Conservation (phyloP, 2,329 filamentous ascomycete genomes). For the Clonostachys rosea region DNA sequence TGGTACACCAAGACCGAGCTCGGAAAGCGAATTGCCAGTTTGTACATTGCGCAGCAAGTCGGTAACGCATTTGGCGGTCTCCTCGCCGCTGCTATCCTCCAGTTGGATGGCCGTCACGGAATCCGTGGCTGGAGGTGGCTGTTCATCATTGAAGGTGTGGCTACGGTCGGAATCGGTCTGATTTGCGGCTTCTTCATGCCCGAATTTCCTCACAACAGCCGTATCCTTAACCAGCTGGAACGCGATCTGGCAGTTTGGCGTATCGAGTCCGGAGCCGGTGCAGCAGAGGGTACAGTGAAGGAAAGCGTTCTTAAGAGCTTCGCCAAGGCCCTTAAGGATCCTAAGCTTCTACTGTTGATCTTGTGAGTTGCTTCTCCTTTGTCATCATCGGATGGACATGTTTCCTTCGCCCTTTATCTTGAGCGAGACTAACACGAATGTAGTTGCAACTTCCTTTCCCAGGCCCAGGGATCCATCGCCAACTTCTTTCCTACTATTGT, state of each 20-base stretch:
- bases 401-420: no score
- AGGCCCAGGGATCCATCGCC: conserved; percentile 1
- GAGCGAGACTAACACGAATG: no score
- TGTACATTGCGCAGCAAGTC: conserved; percentile 25
- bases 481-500: conserved; percentile 32
- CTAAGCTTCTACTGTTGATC: conserved; percentile 54
- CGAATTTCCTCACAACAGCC: conserved; percentile 38
- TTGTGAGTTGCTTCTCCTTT: conserved; percentile 3
- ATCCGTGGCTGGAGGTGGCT: conserved; percentile 48
- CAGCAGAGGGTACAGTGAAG: conserved; percentile 52
- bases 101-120: conserved; percentile 36
- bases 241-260: conserved; percentile 54
- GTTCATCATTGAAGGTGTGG: conserved; percentile 52
- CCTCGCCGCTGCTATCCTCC: conserved; percentile 40
- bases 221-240: conserved; percentile 18
- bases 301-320: conserved; percentile 49
- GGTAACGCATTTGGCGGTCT: conserved; percentile 43
- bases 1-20: conserved; percentile 34
- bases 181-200: conserved; percentile 53
- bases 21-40: conserved; percentile 24
- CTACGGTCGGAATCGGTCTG: conserved; percentile 57
- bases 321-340: conserved; percentile 45
- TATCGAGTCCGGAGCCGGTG: conserved; percentile 58
- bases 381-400: no score
- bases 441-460: conserved; percentile 24